Percentiles rank a stretch among this genome's conserved stretches.
Evolutionary conservation across 495 filamentous ascomycete genomes (phyloP).

Genomic region (Ramalina intermedia): DNA sequence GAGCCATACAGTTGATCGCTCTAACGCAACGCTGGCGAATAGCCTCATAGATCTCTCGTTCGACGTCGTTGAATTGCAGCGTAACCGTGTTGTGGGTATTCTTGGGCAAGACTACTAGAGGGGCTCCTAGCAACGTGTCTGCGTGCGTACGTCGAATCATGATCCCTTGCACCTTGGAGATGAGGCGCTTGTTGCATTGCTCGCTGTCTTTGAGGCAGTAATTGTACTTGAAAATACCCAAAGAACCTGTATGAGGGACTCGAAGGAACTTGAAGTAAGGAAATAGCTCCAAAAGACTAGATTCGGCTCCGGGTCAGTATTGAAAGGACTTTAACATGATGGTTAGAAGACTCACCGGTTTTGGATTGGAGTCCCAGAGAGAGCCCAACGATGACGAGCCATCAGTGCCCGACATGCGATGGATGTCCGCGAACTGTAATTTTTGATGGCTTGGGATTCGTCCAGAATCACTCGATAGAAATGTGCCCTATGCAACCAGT

Average conservation of each 20-base stretch:
- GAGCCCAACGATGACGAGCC: constrained; percentile 40
- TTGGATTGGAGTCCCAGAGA: constrained; percentile 48
- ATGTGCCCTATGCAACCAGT: constrained; percentile 31
- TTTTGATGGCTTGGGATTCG: constrained; percentile 52
- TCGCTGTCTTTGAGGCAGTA: constrained; percentile 26
- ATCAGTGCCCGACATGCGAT: constrained; percentile 38
- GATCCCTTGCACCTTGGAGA: constrained; percentile 26
- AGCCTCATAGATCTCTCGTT: constrained; percentile 33
- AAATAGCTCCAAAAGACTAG: constrained; percentile 34
- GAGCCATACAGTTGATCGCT: constrained; percentile 22
- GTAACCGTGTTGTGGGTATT: constrained; percentile 19
- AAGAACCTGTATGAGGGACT: constrained; percentile 28
- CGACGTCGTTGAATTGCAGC: constrained; percentile 32
- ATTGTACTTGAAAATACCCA: constrained; percentile 31
- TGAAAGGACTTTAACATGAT: constrained; percentile 1
- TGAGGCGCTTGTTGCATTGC: constrained; percentile 24
- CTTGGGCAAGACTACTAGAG: constrained; percentile 41
- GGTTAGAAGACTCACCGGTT: constrained; percentile 24
- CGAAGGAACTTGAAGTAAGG: constrained; percentile 46
- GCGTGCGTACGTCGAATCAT: constrained; percentile 39
- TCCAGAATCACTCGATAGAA: constrained; percentile 45
- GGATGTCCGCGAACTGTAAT: constrained; percentile 30
- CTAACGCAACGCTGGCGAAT: constrained; percentile 24
- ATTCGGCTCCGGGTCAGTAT: too few relatives aligned
- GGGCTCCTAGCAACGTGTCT: constrained; percentile 36